Conservation (phyloP, 2,329 filamentous ascomycete genomes). For the Pseudonectria buxi region DNA sequence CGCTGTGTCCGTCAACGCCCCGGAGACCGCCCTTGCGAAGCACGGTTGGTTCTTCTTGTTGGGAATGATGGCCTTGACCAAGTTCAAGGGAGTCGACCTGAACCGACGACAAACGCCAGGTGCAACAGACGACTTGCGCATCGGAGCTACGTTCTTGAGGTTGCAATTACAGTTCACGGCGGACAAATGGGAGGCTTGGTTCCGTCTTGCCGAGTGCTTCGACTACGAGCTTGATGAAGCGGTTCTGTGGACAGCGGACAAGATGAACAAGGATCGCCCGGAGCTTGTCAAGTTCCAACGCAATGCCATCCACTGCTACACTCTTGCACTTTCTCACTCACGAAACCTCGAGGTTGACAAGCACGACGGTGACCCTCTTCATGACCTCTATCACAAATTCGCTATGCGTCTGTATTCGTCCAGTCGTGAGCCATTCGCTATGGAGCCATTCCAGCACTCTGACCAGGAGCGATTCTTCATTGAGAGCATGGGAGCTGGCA, state of each 20-base stretch:
- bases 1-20: slow-evolving; percentile 59
- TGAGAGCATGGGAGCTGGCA: slow-evolving; percentile 40
- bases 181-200: slow-evolving; percentile 86
- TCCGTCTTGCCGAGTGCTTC: slow-evolving; percentile 77
- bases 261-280: slow-evolving; percentile 74
- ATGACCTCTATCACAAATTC: slow-evolving; percentile 55
- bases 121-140: slow-evolving; percentile 76
- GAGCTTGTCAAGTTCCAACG: slow-evolving; percentile 73
- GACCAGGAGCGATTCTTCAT: slow-evolving; percentile 54
- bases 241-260: slow-evolving; percentile 83
- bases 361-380: slow-evolving; percentile 46
- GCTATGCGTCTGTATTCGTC: slow-evolving; percentile 57
- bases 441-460: slow-evolving; percentile 53
- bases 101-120: slow-evolving; percentile 71
- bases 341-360: slow-evolving; percentile 36
- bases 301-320: slow-evolving; percentile 75
- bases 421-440: slow-evolving; percentile 55
- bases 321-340: slow-evolving; percentile 51
- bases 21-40: slow-evolving; percentile 65
- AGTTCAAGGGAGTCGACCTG: slow-evolving; percentile 64
- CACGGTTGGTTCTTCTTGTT: slow-evolving; percentile 91
- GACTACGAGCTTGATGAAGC: slow-evolving; percentile 84
- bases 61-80: slow-evolving; percentile 80
- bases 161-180: slow-evolving; percentile 77
- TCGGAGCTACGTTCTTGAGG: slow-evolving; percentile 71